Base-by-base conservation (phyloP, 331 rosid genomes). In the Stylosanthes scabra region DNA sequence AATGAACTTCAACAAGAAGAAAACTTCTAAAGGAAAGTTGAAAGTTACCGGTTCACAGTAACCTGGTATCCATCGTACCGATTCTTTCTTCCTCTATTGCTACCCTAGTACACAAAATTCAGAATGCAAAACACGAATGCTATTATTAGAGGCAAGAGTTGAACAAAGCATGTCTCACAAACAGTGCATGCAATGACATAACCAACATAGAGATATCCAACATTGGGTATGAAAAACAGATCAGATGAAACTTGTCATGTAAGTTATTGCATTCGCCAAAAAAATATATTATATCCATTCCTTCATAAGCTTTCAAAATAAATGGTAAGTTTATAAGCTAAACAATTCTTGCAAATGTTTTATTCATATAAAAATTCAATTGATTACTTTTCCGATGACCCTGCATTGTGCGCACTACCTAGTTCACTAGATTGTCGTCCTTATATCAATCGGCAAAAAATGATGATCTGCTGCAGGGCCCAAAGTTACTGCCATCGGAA, bases 401-500 rank as follows among this genome's bases (percentile, higher is more conserved):
- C 25, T 20, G 25, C 28, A 40, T 31, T 6, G 70, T 3, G 37
- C 59, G 68, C 58, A 41, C 41, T 89, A 86, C 94, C 89, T 51
- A 77, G 83, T 75, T 81, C 80, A 72, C 69, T 56, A 78, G 70
- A 66, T 72, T 27, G 63, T 39, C 78, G 66, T 63, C 80, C 70
- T 68, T 65, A 44, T 44, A 77, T 58, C 20, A 60, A 61, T 50
- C 25, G 25, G 81, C 78, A 72, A 13, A 25, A 40, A 55, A 55
- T 11, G 12, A 55, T 27, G 67, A 77, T 28, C 61, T 57, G 63
- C 90, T 90, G 87, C 77, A 70, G 56, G 50, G 78, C 44, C 81
- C 88, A 73, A 76, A 81, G 78, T 90, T 95, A 59, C 86, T 85
- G 88, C 92, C 99, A 28, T 95, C 99, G 8, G 99, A 92, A 80